These are phyloP conservation scores for Hypoxylon sp. DNA, from an alignment of 2,329 filamentous ascomycete species.

Conservation along the genomic window DNA sequence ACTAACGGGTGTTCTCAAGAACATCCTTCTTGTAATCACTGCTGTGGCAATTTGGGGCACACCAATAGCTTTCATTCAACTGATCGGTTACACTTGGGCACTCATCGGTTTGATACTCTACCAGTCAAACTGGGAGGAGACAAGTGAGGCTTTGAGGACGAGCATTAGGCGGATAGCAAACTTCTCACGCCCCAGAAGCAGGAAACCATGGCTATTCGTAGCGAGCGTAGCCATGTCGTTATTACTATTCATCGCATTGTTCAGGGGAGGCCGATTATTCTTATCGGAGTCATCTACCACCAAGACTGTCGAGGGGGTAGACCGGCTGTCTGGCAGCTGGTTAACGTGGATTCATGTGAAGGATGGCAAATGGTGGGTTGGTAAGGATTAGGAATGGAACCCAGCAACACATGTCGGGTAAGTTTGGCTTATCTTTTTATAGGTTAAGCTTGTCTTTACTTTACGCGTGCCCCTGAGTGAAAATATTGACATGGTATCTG, in stretches of 20 bases:
- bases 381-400: constrained; percentile 9
- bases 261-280: neutral
- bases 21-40: constrained; percentile 83
- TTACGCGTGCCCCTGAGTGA: neutral
- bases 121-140: constrained; percentile 54
- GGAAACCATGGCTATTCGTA: constrained; percentile 18
- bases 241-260: constrained; percentile 13
- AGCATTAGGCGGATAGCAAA: neutral
- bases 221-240: constrained; percentile 18
- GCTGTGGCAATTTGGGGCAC: constrained; percentile 86
- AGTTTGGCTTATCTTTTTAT: constrained; percentile 12
- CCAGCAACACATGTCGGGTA: constrained; percentile 1
- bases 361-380: constrained; percentile 25
- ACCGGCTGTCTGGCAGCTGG: constrained; percentile 26
- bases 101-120: constrained; percentile 66
- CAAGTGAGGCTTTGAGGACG: constrained; percentile 20
- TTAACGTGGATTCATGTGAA: constrained; percentile 31
- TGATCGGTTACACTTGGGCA: constrained; percentile 83
- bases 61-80: constrained; percentile 77
- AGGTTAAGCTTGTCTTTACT: constrained; percentile 10
- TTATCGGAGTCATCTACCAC: constrained; percentile 1
- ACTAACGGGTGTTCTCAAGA: constrained; percentile 88
- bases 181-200: constrained; percentile 4
- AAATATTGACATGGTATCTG: constrained; percentile 10
- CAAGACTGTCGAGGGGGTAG: constrained; percentile 8